Percentiles rank a stretch among this genome's conserved stretches.
These are phyloP conservation scores for Solanum piurae DNA, from an alignment of 257 asterid species.

Conservation along the genomic window DNA sequence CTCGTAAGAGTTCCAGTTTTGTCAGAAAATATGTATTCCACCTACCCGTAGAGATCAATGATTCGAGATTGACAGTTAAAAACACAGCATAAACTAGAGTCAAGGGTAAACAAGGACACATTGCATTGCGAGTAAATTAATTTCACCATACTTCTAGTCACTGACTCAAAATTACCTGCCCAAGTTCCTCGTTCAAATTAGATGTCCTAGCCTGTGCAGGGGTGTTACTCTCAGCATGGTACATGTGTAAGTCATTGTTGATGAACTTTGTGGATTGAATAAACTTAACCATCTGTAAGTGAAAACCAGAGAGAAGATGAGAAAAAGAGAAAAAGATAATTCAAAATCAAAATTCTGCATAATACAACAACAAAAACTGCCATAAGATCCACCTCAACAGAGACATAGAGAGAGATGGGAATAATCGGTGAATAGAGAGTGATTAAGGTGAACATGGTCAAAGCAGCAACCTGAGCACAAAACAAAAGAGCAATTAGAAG, in stretches of 20 bases:
- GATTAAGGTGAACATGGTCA: constrained; percentile 94
- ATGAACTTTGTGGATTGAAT: constrained; percentile 94
- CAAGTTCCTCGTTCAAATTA: constrained; percentile 98
- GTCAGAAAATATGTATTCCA: constrained; percentile 96
- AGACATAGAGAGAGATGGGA: constrained; percentile 99
- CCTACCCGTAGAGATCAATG: constrained; percentile 40
- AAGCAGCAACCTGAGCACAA: constrained; percentile 70
- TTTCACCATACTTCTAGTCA: not conserved
- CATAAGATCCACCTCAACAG: constrained; percentile 67
- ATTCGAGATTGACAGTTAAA: not conserved
- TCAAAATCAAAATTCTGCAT: not conserved
- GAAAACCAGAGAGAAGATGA: not conserved
- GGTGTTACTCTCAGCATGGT: constrained; percentile 92
- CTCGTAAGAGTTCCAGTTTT: constrained; percentile 98
- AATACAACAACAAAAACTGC: not conserved
- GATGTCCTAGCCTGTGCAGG: constrained; percentile 97
- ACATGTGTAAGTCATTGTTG: constrained; percentile 95
- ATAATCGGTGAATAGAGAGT: constrained; percentile 99
- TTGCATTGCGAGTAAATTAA: not conserved
- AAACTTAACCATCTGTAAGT: constrained; percentile 89
- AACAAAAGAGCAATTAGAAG: not conserved
- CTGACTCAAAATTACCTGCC: constrained; percentile 54
- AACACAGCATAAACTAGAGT: not conserved
- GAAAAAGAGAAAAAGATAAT: constrained; percentile 4
- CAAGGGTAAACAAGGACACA: not conserved